Base-by-base conservation (phyloP, 2,329 filamentous ascomycete species). In the Blumeriella jaapii region DNA sequence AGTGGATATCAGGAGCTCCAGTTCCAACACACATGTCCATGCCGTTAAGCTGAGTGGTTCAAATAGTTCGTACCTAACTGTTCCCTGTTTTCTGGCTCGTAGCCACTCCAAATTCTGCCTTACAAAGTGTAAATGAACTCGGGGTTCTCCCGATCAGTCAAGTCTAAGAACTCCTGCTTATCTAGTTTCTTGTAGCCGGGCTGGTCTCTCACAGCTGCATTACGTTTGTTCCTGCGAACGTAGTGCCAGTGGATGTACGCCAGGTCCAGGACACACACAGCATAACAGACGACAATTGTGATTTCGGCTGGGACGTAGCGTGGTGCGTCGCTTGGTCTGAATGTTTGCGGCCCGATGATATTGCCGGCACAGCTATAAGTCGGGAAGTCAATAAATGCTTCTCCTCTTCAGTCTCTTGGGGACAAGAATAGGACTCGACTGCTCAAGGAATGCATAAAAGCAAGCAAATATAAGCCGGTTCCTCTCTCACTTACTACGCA, bases 301-400 rank as follows among this genome's bases (percentile, higher is more conserved):
- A 73, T 61, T 40, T 53, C 39, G 15, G 50, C 52, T 4, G 48
- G 44, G 2, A 39, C 30, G 23, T 55, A 55, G 3, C 65, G 56
- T 1, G 69, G 70, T 0, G 62, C 65, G 40, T 74, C 67, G 25
- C 57, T 57, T 4, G 49, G 47, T 45, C 65, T 42, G 27, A 55
- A 55, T 6, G 48, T 48, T 19, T 56, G 53, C 3, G 53, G 52
- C 3, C 68, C 67, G 19, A 71, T 65, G 38, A 71, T 71, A 45
- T 69, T 68, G 1, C 67, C 68, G 2, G 67, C 57, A 34, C 67
- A 71, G 39, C n/a, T n/a, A n/a, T n/a, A n/a, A n/a, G n/a, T n/a
- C n/a, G n/a, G n/a, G n/a, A n/a, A n/a, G n/a, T n/a, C n/a, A n/a
- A n/a, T n/a, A n/a, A n/a, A n/a, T n/a, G n/a, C n/a, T n/a, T n/a